phyloP scores from a whole-genome alignment of 345 rosid species.

The Acer negundo region DNA sequence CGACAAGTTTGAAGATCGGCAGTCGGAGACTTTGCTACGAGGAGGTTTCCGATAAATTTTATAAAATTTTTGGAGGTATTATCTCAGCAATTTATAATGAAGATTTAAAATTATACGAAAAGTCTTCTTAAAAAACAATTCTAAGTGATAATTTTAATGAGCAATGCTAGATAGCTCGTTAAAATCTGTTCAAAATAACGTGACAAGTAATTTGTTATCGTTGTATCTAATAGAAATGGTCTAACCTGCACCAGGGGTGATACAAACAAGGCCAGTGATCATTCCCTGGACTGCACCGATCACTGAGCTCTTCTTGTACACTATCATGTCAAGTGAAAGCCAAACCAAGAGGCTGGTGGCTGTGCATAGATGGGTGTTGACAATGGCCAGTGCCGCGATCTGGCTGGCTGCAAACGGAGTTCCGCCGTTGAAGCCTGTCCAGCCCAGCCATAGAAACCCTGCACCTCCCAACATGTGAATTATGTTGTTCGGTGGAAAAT shows the following conservation, averaged over 20 bases:
- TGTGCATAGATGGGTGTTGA: constrained; percentile 60
- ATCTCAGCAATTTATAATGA: too few species aligned
- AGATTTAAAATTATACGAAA: too few species aligned
- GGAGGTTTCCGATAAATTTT: too few species aligned
- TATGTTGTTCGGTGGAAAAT: constrained; percentile 71
- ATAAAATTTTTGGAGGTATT: too few species aligned
- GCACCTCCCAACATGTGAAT: constrained; percentile 66
- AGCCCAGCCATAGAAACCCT: constrained; percentile 68
- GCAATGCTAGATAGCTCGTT: too few species aligned
- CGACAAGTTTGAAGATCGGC: too few species aligned
- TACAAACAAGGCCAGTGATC: constrained; percentile 73
- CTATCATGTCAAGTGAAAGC: constrained; percentile 58
- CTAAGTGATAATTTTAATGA: too few species aligned
- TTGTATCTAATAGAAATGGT: too few species aligned
- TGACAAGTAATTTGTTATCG: too few species aligned
- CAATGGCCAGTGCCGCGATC: constrained; percentile 45
- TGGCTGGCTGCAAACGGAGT: constrained; percentile 41
- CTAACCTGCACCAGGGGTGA: constrained; percentile 61
- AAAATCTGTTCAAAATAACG: too few species aligned
- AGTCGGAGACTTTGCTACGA: too few species aligned
- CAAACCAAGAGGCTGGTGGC: constrained; percentile 60
- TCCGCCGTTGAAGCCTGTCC: constrained; percentile 76
- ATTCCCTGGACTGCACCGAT: constrained; percentile 67
- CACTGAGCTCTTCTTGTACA: constrained; percentile 58
- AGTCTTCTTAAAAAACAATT: too few species aligned